phyloP scores from a whole-genome alignment of 192 early-diverging fungal genomes.

The Phlyctochytrium planicorne region DNA sequence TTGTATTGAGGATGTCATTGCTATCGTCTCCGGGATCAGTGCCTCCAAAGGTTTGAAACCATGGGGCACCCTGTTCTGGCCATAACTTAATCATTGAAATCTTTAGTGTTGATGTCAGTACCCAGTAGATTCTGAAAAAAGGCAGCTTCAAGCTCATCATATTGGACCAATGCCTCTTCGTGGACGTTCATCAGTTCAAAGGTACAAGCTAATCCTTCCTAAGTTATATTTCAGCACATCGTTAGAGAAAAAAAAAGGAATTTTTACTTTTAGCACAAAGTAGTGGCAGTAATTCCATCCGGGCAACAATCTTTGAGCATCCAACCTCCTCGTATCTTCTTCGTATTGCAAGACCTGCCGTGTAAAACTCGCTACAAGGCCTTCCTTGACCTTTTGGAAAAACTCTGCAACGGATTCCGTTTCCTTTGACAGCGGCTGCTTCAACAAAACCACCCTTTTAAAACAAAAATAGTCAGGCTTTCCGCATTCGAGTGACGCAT shows the following conservation, averaged over 20 bases:
- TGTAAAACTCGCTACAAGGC: constrained; percentile 69
- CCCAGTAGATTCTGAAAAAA: constrained; percentile 88
- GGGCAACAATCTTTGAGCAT: constrained; percentile 89
- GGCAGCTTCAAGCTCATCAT: constrained; percentile 95
- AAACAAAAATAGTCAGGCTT: too few species aligned
- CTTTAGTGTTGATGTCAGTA: constrained; percentile 27
- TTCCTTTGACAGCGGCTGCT: constrained; percentile 40
- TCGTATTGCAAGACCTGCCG: constrained; percentile 80
- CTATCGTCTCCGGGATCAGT: constrained; percentile 84
- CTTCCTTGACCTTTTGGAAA: constrained; percentile 71
- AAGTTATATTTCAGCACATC: not conserved
- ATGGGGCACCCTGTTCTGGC: constrained; percentile 75
- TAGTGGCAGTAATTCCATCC: constrained; percentile 99
- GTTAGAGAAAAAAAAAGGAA: constrained; percentile 14
- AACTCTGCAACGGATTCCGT: constrained; percentile 71
- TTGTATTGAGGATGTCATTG: constrained; percentile 72
- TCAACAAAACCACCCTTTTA: constrained; percentile 13
- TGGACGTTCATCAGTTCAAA: constrained; percentile 85
- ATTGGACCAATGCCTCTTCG: constrained; percentile 89
- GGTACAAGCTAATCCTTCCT: constrained; percentile 80
- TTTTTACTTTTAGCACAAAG: constrained; percentile 94
- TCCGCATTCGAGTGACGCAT: not conserved
- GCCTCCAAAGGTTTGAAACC: constrained; percentile 93
- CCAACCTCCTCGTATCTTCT: constrained; percentile 84
- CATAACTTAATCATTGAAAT: not conserved